Evolutionary conservation across 1,284 basidiomycete species (phyloP).

Genomic region (Ganoderma sp.): DNA sequence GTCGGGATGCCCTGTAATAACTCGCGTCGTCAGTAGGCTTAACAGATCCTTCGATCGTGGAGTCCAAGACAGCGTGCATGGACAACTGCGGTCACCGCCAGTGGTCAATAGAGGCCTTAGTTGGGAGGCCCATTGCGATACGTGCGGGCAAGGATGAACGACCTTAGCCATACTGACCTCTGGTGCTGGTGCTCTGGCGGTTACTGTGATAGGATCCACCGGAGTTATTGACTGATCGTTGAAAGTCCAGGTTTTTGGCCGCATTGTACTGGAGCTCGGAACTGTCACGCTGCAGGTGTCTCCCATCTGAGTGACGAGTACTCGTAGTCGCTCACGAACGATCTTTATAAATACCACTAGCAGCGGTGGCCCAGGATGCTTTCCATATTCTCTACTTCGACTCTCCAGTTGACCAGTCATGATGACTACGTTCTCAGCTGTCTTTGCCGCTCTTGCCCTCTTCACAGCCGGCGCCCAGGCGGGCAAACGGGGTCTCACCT

Average conservation of each 20-base stretch:
- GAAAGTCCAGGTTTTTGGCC: neutral
- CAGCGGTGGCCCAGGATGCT: too few species aligned
- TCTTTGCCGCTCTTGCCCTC: neutral
- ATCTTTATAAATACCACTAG: neutral
- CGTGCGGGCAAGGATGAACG: neutral
- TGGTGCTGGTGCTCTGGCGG: neutral
- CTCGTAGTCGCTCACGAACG: neutral
- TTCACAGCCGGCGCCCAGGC: neutral
- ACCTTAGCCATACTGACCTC: neutral
- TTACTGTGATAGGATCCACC: neutral
- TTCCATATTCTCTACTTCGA: neutral
- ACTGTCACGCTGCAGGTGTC: neutral
- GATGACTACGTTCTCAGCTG: neutral
- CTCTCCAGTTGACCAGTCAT: neutral
- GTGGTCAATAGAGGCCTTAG: neutral
- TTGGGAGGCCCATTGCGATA: neutral
- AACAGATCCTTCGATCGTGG: neutral
- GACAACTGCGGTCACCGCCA: neutral
- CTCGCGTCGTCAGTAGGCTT: neutral
- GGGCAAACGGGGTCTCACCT: slow-evolving; percentile 9
- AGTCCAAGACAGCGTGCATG: neutral
- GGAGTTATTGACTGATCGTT: neutral
- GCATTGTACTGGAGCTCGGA: neutral
- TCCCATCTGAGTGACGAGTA: neutral
- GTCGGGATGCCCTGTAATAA: neutral